Percentiles rank a stretch among this genome's conserved stretches.
Conservation (phyloP, 257 asterid species). For the Lycium ferocissimum region DNA sequence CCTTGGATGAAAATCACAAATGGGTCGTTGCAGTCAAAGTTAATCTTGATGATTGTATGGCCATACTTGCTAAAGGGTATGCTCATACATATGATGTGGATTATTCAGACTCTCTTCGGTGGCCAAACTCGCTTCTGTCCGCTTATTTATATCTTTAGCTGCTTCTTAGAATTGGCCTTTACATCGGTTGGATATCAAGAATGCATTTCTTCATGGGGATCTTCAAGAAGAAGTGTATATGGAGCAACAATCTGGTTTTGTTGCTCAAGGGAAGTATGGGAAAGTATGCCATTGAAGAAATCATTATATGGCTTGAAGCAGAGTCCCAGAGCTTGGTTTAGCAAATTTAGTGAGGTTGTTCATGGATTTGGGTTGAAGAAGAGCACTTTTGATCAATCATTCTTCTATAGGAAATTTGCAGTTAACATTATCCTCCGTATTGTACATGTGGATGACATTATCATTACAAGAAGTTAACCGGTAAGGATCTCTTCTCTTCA, state of each 20-base stretch:
- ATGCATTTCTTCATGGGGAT: neutral
- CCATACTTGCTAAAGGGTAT: neutral
- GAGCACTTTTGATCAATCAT: neutral
- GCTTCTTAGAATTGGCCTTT: neutral
- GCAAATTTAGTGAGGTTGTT: neutral
- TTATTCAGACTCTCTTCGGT: neutral
- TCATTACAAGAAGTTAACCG: neutral
- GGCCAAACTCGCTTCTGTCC: too few species aligned
- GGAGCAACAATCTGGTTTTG: neutral
- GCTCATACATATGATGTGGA: neutral
- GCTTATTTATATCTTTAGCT: neutral
- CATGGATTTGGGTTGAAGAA: neutral
- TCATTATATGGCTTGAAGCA: neutral
- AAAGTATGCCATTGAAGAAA: too few species aligned
- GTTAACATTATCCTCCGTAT: neutral
- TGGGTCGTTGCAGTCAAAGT: neutral
- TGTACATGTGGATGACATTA: neutral
- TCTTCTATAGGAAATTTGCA: neutral
- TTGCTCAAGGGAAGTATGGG: too few species aligned
- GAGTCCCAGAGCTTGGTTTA: neutral
- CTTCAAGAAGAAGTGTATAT: neutral
- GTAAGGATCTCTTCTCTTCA: neutral
- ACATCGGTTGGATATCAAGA: neutral
- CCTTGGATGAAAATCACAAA: neutral
- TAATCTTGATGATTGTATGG: neutral